Evolutionary conservation across 176 grass and related monocot genomes (phyloP).

Genomic region (Oryza australiensis): DNA sequence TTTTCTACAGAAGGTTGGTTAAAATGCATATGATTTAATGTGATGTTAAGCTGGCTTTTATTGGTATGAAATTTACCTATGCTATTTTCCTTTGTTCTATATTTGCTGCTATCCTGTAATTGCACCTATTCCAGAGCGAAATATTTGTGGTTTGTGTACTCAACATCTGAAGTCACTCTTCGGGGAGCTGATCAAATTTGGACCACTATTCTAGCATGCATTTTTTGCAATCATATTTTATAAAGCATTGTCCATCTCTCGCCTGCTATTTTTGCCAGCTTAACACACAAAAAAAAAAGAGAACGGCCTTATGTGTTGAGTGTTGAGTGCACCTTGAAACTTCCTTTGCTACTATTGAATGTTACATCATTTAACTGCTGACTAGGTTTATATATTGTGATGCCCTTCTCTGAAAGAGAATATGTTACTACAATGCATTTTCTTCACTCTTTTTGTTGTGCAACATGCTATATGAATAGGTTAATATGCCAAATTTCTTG

Average conservation of each 20-base stretch:
- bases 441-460: not conserved
- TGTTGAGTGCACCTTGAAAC: not conserved
- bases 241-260: not conserved
- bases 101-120: not conserved
- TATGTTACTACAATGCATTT: not conserved
- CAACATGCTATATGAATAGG: not conserved
- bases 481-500: not conserved
- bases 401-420: not conserved
- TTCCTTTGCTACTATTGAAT: not conserved
- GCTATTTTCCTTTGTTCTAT: not conserved
- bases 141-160: not conserved
- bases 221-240: not conserved
- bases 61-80: not conserved
- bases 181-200: not conserved
- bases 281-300: not conserved
- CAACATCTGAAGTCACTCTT: not conserved
- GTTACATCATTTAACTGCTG: slow-evolving; percentile 17
- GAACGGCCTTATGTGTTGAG: too few species aligned
- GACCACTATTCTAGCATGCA: not conserved
- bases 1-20: slow-evolving; percentile 57
- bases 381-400: slow-evolving; percentile 1
- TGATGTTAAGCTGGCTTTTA: slow-evolving; percentile 1
- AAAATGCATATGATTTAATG: slow-evolving; percentile 20
- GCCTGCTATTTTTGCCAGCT: not conserved
- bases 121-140: not conserved